A percentile compares a stretch with the other conserved stretches of the same genome.
Evolutionary conservation across 1,284 basidiomycete species (phyloP).

Genomic region (Trichosporon asahii): DNA sequence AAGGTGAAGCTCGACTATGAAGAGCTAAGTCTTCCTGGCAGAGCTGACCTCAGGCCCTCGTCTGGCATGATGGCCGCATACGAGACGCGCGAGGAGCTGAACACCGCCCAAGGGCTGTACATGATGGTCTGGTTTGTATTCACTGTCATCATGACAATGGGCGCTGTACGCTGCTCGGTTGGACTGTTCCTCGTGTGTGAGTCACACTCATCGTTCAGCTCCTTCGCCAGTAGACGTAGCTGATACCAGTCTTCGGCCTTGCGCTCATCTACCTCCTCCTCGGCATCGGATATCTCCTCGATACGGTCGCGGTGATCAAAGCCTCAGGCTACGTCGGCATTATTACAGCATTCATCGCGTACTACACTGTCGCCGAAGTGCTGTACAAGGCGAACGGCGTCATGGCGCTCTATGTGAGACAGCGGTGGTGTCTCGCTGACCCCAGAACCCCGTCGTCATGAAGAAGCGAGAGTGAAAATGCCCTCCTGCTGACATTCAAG

Average conservation of each 20-base stretch:
- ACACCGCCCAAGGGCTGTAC: conserved; percentile 44
- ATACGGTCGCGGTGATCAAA: conserved; percentile 43
- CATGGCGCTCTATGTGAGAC: conserved; percentile 17
- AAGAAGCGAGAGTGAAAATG: background rate
- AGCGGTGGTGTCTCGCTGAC: background rate
- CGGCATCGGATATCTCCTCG: conserved; percentile 25
- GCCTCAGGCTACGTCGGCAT: conserved; percentile 58
- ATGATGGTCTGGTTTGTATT: conserved; percentile 29
- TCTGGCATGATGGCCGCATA: conserved; percentile 54
- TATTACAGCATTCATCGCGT: conserved; percentile 37
- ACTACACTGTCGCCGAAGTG: conserved; percentile 23
- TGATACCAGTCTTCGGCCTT: conserved; percentile 58
- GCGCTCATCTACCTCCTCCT: conserved; percentile 53
- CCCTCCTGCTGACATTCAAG: too few relatives aligned
- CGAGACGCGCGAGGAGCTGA: conserved; percentile 46
- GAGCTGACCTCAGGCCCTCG: conserved; percentile 16
- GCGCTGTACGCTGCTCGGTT: conserved; percentile 61
- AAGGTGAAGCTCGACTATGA: too few relatives aligned
- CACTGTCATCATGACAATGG: conserved; percentile 49
- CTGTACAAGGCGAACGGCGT: conserved; percentile 15
- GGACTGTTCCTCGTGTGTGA: conserved; percentile 60
- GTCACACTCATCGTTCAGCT: background rate
- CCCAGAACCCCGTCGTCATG: background rate
- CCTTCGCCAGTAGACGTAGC: background rate
- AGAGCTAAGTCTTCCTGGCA: too few relatives aligned